phyloP scores from a whole-genome alignment of 2,329 filamentous ascomycete genomes.

The Aspergillus tamarii region DNA sequence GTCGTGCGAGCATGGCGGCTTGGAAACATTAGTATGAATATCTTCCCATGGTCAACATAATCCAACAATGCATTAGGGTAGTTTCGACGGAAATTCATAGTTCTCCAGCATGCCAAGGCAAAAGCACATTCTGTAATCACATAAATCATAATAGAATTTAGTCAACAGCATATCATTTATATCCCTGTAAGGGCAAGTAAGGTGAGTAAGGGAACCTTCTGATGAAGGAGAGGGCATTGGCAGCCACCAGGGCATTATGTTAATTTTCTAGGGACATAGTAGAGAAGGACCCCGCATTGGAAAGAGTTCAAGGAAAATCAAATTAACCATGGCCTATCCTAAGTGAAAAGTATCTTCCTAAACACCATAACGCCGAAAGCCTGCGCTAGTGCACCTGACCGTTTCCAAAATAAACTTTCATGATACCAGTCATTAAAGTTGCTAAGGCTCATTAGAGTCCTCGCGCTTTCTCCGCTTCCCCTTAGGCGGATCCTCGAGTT shows the following conservation, averaged over 20 bases:
- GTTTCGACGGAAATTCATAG: not conserved
- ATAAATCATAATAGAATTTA: not conserved
- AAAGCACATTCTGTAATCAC: not conserved
- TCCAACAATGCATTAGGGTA: not conserved
- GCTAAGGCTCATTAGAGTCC: not conserved
- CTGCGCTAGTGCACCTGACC: conserved; percentile 6
- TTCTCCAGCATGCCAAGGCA: too few relatives aligned
- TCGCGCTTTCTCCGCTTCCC: conserved; percentile 80
- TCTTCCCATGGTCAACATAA: not conserved
- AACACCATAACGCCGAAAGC: not conserved
- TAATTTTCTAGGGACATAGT: not conserved
- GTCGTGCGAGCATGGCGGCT: not conserved
- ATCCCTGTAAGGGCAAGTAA: not conserved
- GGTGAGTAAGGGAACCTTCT: not conserved
- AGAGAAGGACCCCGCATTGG: not conserved
- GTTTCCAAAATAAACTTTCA: not conserved
- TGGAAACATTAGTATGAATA: not conserved
- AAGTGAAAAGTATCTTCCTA: not conserved
- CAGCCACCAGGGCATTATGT: not conserved
- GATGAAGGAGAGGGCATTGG: not conserved
- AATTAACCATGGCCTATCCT: not conserved
- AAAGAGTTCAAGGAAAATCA: not conserved
- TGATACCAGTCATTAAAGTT: not conserved
- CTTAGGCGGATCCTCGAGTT: conserved; percentile 83
- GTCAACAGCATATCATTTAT: not conserved